Conservation (phyloP, 1,284 basidiomycete genomes). For the Boletellus dicymbophilus region DNA sequence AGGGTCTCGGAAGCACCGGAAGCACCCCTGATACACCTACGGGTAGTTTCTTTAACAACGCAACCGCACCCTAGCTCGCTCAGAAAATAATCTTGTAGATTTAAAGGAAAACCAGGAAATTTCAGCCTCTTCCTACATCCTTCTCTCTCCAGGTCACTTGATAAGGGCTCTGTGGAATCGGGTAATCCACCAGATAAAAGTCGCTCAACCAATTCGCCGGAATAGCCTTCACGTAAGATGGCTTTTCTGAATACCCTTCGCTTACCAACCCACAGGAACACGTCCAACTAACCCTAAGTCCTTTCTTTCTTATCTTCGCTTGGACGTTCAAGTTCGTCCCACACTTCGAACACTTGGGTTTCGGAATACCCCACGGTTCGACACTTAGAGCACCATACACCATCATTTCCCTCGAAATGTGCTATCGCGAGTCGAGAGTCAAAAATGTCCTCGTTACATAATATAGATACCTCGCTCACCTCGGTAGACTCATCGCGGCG, state of each 20-base stretch:
- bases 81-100: no score
- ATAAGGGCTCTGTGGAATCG: neutral
- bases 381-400: slow-evolving; percentile 2
- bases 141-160: neutral
- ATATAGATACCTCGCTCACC: neutral
- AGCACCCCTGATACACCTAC: no score
- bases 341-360: neutral
- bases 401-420: neutral
- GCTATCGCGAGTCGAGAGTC: neutral
- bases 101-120: no score
- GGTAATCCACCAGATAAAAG: neutral
- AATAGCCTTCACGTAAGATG: neutral
- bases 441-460: no score
- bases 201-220: neutral
- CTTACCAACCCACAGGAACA: neutral
- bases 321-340: neutral
- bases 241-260: neutral
- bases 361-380: slow-evolving; percentile 2
- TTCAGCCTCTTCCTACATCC: no score
- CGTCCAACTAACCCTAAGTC: neutral
- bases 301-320: neutral
- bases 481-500: neutral
- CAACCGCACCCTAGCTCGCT: no score
- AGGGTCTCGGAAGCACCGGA: no score
- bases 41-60: no score